Evolutionary conservation across 2,329 filamentous ascomycete species (phyloP).

Genomic region (Esteya vermicola): DNA sequence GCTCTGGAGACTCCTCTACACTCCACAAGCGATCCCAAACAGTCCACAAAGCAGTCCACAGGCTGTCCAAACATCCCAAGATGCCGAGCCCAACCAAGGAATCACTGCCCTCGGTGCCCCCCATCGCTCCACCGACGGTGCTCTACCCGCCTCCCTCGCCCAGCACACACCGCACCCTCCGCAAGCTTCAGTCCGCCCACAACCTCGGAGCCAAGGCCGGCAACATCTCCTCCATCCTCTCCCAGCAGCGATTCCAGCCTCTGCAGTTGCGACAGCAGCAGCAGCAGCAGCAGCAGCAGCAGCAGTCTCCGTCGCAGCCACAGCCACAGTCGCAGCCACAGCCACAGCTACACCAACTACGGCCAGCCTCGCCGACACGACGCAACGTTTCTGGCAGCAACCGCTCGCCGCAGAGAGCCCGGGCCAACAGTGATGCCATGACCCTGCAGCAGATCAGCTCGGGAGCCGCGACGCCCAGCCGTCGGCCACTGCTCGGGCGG

Average conservation of each 20-base stretch:
- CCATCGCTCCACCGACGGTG: conserved; percentile 19
- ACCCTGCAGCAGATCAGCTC: conserved; percentile 21
- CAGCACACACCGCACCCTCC: conserved; percentile 51
- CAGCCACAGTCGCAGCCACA: conserved; percentile 28
- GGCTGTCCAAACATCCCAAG: too few species aligned
- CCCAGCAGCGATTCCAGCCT: conserved; percentile 31
- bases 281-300: conserved; percentile 15
- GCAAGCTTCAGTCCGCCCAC: conserved; percentile 66
- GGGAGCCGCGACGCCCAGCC: conserved; percentile 21
- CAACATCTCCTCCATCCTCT: conserved; percentile 40
- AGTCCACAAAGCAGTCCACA: too few species aligned
- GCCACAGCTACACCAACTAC: conserved; percentile 19
- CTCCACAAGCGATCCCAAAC: too few species aligned
- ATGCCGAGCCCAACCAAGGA: conserved; percentile 20
- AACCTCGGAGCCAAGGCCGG: conserved; percentile 42
- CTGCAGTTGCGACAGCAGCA: conserved; percentile 23
- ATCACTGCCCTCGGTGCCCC: conserved; percentile 11
- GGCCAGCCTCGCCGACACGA: conserved; percentile 19
- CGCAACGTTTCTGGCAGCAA: conserved; percentile 16
- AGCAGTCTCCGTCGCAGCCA: conserved; percentile 26
- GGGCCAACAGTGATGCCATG: conserved; percentile 61
- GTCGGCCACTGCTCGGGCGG: conserved; percentile 29
- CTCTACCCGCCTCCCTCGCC: conserved; percentile 45
- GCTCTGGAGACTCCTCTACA: too few species aligned
- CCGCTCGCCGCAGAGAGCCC: conserved; percentile 39